Base-by-base conservation (phyloP, 176 grass and related monocot species). In the Puccinellia tenuiflora region DNA sequence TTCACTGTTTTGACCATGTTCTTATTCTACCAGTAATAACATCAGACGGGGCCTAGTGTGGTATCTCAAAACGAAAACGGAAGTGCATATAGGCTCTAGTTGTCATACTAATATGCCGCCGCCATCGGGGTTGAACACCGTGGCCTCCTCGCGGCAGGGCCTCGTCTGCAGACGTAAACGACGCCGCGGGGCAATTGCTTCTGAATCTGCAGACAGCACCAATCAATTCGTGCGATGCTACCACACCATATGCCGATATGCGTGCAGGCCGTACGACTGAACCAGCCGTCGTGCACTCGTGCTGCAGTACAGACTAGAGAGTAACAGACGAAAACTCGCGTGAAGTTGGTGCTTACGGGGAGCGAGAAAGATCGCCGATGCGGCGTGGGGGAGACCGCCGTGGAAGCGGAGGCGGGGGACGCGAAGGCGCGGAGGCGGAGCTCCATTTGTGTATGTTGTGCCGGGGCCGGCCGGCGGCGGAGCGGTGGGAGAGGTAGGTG, bases 61-160 rank as follows among this genome's bases (percentile, higher is more conserved):
- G 22, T 15, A 67, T 57, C 2, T 10, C 8, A 33, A 18, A 56
- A 40, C 46, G 5, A 45, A 48, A 76, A 31, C 34, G 24, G 38
- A 67, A 71, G 28, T 7, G 16, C 6, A 9, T 14, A 1, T 14
- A 1, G 7, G 3, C 26, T 76, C 60, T 40, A 81, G 10, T 21
- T 62, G 38, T 7, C 25, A 28, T 89, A 89, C 88, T 85, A 34
- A 78, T 85, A 71, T 45, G 83, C 52, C 21, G 39, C 39, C 63
- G 88, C 21, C 78, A 85, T 62, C 40, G 53, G 52, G 33, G 83
- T 53, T 13, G 72, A 77, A 7, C 73, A 33, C 18, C 14, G 24
- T 1, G 24, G 42, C 71, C 82, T 79, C 46, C 68, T 33, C 5
- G 71, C 24, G 29, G 24, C 78, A 53, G 42, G 9, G 30, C 60